These are phyloP conservation scores for Euclidium syriacum DNA, from an alignment of 345 rosid genomes.

Conservation along the genomic window DNA sequence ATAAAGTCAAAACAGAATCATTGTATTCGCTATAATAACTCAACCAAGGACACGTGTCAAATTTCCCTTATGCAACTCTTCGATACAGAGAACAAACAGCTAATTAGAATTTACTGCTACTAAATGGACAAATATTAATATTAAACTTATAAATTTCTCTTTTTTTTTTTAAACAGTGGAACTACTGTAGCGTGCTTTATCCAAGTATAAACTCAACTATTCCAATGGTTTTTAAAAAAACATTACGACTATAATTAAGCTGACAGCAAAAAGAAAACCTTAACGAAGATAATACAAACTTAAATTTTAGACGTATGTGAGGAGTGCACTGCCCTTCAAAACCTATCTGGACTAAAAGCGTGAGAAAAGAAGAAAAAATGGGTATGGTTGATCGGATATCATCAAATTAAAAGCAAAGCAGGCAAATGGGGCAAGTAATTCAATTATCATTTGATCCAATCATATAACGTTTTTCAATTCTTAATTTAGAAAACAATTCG, in stretches of 20 bases:
- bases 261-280: background rate
- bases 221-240: no score
- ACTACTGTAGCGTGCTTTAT: no score
- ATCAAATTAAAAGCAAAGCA: constrained; percentile 13
- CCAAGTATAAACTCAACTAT: no score
- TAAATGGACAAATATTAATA: constrained; percentile 8
- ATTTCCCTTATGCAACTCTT: background rate
- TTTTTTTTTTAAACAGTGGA: background rate
- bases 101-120: background rate
- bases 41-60: constrained; percentile 8
- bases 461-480: background rate
- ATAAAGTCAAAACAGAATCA: constrained; percentile 19
- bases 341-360: background rate
- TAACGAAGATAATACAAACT: background rate
- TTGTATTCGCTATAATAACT: background rate
- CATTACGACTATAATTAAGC: background rate
- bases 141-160: background rate
- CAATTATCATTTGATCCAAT: background rate
- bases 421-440: constrained; percentile 9
- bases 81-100: background rate
- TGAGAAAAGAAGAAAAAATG: background rate
- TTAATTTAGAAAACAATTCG: background rate
- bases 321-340: constrained; percentile 16
- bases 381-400: constrained; percentile 2
- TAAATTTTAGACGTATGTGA: background rate